Base-by-base conservation (phyloP, 805 yeast genomes). In the Tetrapisispora iriomotensis region DNA sequence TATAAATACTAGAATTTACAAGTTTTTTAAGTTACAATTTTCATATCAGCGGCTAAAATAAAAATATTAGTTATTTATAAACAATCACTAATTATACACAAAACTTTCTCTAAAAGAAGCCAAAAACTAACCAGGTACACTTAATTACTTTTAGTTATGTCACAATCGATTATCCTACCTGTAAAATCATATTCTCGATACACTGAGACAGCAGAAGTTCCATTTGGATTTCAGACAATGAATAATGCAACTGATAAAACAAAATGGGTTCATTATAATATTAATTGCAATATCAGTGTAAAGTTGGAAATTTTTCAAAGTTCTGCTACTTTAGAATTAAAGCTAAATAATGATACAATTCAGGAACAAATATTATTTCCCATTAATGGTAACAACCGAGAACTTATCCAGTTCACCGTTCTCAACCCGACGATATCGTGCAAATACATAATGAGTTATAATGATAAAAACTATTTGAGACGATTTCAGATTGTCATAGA, bases 361-460 rank as follows among this genome's bases (percentile, higher is more conserved):
- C 6, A 26, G 4, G 39, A 36, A 29, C 8, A 20, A 18, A 18
- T 29, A 2, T 8, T n/a, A 18, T 29, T 36, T 37, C 23, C 36
- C 40, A 19, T 10, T 37, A 24, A 30, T 19, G 3, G n/a, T n/a
- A 29, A 28, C 10, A 42, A 34, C n/a, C 23, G 14, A 7, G 40
- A 42, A n/a, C 19, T 38, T 13, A 30, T 54, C 13, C 58, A 53
- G 38, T 55, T 54, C 26, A 46, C 59, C 5, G 50, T 45, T 8
- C 44, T 43, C 15, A 44, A 42, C 1, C 62, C 62, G 1, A 42
- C 55, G 1, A 40, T 58, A 5, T 47, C 60, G 13, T 55, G 60
- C 36, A 58, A 58, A 37, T 55, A 55, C 39, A 31, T 58, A 19
- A 28, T 40, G 8, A 14, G 20, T 5, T 31, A 29, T 8, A 36